Conservation (phyloP, 2,329 filamentous ascomycete species). For the Aspergillus sp. region DNA sequence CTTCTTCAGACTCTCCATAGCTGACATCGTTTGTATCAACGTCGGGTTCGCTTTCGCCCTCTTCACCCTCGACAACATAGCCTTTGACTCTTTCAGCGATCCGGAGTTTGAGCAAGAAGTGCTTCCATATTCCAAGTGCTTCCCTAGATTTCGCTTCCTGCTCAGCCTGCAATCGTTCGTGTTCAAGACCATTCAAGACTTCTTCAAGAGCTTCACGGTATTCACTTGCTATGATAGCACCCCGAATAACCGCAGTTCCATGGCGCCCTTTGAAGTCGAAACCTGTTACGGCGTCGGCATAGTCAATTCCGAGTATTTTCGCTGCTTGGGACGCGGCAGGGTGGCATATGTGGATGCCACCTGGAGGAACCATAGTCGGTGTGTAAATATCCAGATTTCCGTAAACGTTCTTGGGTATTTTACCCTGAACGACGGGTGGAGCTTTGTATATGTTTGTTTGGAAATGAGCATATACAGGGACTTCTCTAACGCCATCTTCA, state of each 20-base stretch:
- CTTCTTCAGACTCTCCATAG: slow-evolving; percentile 16
- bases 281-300: slow-evolving; percentile 80
- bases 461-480: slow-evolving; percentile 49
- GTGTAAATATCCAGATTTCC: slow-evolving; percentile 60
- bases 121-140: slow-evolving; percentile 52
- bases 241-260: slow-evolving; percentile 75
- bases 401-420: slow-evolving; percentile 57
- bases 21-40: slow-evolving; percentile 26
- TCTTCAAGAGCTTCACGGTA: slow-evolving; percentile 64
- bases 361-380: slow-evolving; percentile 56
- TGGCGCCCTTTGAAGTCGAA: slow-evolving; percentile 82
- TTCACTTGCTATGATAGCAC: slow-evolving; percentile 68
- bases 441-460: slow-evolving; percentile 67
- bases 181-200: slow-evolving; percentile 60
- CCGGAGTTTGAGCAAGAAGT: slow-evolving; percentile 55
- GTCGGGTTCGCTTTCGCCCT: slow-evolving; percentile 31
- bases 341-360: slow-evolving; percentile 52
- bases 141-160: slow-evolving; percentile 47
- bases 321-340: slow-evolving; percentile 63
- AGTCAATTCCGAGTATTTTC: slow-evolving; percentile 70
- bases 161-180: slow-evolving; percentile 59
- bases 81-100: slow-evolving; percentile 67
- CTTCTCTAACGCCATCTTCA: slow-evolving; percentile 43
- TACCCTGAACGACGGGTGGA: slow-evolving; percentile 66
- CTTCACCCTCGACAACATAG: slow-evolving; percentile 37